These are phyloP conservation scores for Kluyveromyces aestuarii DNA, from an alignment of 805 yeast species.

Conservation along the genomic window DNA sequence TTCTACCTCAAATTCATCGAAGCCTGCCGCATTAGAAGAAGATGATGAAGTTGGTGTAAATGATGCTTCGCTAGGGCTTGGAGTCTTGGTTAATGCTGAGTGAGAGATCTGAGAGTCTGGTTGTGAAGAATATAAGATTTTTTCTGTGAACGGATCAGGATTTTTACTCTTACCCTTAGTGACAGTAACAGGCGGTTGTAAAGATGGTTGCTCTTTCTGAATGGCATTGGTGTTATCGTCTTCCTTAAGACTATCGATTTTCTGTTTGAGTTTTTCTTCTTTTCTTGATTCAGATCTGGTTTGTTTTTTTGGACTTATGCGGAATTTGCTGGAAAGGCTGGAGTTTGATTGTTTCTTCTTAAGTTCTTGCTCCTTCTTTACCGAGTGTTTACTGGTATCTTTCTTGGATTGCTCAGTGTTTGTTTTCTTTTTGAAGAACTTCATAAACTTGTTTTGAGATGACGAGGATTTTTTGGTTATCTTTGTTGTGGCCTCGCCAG, in stretches of 20 bases:
- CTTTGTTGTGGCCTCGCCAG: background rate
- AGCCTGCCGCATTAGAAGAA: background rate
- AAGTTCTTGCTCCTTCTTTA: background rate
- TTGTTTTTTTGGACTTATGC: slow-evolving; percentile 6
- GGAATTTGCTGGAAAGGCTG: slow-evolving; percentile 6
- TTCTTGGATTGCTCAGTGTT: slow-evolving; percentile 11
- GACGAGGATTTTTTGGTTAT: background rate
- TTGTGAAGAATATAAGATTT: background rate
- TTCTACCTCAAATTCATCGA: slow-evolving; percentile 1
- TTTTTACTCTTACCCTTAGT: background rate
- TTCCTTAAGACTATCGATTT: background rate
- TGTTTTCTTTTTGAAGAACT: slow-evolving; percentile 14
- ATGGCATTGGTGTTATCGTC: background rate
- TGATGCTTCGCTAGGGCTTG: background rate
- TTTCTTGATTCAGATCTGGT: slow-evolving; percentile 7
- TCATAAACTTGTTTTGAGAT: slow-evolving; percentile 21
- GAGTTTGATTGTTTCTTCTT: slow-evolving; percentile 8
- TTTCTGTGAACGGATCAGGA: background rate
- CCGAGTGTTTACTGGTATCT: slow-evolving; percentile 2
- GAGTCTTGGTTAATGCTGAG: background rate
- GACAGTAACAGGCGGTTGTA: background rate
- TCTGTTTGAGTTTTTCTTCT: background rate
- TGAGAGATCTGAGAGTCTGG: background rate
- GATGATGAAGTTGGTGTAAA: background rate
- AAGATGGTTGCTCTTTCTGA: background rate